phyloP scores from a whole-genome alignment of 306 rosid species.

The Hylodesmum podocarpum region DNA sequence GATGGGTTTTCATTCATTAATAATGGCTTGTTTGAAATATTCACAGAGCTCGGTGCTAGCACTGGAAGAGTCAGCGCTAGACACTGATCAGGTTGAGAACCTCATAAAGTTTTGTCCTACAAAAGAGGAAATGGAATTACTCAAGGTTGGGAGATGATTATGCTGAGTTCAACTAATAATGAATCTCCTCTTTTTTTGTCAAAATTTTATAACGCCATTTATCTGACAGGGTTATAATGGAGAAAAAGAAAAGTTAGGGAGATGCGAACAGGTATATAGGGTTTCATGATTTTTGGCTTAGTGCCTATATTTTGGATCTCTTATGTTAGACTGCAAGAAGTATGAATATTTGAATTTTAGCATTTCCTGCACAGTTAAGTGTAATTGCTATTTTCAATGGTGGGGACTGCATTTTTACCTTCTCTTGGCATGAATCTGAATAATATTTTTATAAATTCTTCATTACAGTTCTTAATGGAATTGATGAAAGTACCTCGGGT shows the following conservation, averaged over 20 bases:
- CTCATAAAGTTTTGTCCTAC: conserved; percentile 91
- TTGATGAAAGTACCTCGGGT: conserved; percentile 88
- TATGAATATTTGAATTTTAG: conserved; percentile 21
- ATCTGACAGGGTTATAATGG: conserved; percentile 71
- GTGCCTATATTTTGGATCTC: conserved; percentile 22
- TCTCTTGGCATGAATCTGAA: conserved; percentile 11
- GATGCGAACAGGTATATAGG: conserved; percentile 85
- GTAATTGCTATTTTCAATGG: conserved; percentile 25
- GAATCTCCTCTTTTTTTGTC: conserved; percentile 15
- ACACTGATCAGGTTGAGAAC: conserved; percentile 85
- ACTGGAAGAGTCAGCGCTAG: conserved; percentile 75
- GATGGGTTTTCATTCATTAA: conserved; percentile 12
- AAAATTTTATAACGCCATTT: conserved; percentile 29
- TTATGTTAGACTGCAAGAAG: neutral
- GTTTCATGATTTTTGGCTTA: conserved; percentile 14
- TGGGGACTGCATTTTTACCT: conserved; percentile 28
- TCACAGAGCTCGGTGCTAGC: conserved; percentile 76
- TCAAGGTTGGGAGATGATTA: conserved; percentile 61
- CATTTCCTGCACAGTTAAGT: neutral
- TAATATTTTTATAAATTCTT: conserved; percentile 23
- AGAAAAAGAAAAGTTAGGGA: conserved; percentile 86
- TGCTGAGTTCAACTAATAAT: conserved; percentile 25
- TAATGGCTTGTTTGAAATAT: conserved; percentile 29
- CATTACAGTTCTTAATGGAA: conserved; percentile 69
- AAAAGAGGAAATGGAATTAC: conserved; percentile 87